A percentile compares a stretch with the other conserved stretches of the same genome.
Conservation (phyloP, 441 rosid genomes). For the Corymbia citriodora region DNA sequence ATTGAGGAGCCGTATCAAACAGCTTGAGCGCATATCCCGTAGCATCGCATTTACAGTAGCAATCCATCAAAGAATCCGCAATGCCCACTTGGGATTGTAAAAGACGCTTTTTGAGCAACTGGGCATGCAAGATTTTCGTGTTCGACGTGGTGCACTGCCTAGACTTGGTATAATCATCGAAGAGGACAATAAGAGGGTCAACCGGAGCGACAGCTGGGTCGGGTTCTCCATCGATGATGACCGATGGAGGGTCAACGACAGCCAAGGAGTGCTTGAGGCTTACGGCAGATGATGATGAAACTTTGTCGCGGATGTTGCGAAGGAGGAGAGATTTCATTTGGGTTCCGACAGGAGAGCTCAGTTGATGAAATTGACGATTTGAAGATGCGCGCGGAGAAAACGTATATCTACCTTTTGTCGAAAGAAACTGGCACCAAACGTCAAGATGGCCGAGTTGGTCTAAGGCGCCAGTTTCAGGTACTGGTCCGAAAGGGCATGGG, state of each 20-base stretch:
- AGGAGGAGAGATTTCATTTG: slow-evolving; percentile 26
- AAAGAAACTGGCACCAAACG: rapidly evolving
- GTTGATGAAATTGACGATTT: not conserved
- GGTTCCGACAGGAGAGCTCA: not conserved
- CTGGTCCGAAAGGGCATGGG: slow-evolving; percentile 91
- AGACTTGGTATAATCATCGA: slow-evolving; percentile 29
- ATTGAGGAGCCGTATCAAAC: slow-evolving; percentile 59
- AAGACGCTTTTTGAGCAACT: slow-evolving; percentile 29
- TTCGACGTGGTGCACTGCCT: slow-evolving; percentile 13
- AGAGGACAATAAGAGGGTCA: slow-evolving; percentile 29
- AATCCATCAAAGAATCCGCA: slow-evolving; percentile 36
- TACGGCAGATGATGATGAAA: not conserved
- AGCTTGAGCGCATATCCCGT: slow-evolving; percentile 39
- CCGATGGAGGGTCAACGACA: slow-evolving; percentile 6
- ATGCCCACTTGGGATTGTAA: slow-evolving; percentile 26
- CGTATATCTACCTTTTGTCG: rapidly evolving
- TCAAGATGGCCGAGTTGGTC: slow-evolving; percentile 98
- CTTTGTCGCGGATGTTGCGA: slow-evolving; percentile 3
- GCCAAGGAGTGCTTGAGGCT: slow-evolving; percentile 24
- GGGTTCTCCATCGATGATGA: not conserved
- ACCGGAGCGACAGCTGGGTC: slow-evolving; percentile 11
- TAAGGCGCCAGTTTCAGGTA: slow-evolving; percentile 89
- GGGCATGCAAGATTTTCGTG: slow-evolving; percentile 43
- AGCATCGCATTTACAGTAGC: slow-evolving; percentile 42
- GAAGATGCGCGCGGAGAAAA: rapidly evolving